Base-by-base conservation (phyloP, 2,329 filamentous ascomycete genomes). In the Arthroderma uncinatum region DNA sequence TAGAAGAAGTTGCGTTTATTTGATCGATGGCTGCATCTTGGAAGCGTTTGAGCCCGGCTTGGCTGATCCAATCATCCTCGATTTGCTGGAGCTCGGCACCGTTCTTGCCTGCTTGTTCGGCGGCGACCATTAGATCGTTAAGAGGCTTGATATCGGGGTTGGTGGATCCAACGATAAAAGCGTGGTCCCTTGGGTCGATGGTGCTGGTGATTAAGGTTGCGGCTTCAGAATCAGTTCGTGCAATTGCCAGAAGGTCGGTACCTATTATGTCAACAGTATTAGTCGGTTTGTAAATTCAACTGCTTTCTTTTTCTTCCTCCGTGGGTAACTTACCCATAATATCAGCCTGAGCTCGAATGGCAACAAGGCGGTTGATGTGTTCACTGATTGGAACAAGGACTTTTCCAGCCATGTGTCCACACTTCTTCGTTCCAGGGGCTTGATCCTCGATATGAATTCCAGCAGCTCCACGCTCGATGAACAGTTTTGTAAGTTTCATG, bases 381-480 rank as follows among this genome's bases (percentile, higher is more conserved):
- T 98, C 93, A 74, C 84, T 88, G 70, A 96, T 94, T 54, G 93
- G 93, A 55, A 98, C 93, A 60, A 98, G 79, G 44, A 97, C 93
- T 78, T 97, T 97, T 68, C 93, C 93, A 63, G 93, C 93, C 93
- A 97, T 97, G 77, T 97, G 93, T 62, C 93, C 93, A 73, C 93
- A 98, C 82, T 98, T 98, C 83, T 98, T 98, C 53, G 93, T 97
- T 56, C 93, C 93, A 2, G 93, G 92, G 2, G 93, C 92, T 75
- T 97, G 93, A 72, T 98, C 93, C 76, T 98, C 93, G 65, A 98
- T 96, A 76, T 98, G 93, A 68, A 98, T 96, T 64, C 93, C 93
- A 42, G 93, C 93, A 48, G 93, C 93, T 65, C 93, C 93, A 74
- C 91, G 90, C 78, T 98, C 93, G 63, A 97, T 77, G 73, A 98